Conservation (phyloP, 2,329 filamentous ascomycete genomes). For the Alternaria sp. region DNA sequence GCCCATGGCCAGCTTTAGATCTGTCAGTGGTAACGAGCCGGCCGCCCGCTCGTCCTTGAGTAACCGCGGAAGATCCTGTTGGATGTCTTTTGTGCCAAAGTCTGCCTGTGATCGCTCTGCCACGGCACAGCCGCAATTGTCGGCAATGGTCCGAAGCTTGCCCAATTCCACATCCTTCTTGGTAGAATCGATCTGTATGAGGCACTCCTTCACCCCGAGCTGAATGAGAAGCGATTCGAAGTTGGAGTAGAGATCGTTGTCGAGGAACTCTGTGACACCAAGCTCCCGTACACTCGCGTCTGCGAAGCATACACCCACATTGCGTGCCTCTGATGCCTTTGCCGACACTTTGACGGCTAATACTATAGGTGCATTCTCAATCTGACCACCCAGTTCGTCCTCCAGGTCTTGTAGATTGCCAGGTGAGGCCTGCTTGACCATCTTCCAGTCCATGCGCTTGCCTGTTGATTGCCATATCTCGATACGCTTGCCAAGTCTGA, state of each 20-base stretch:
- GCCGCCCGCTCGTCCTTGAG: slow-evolving; percentile 85
- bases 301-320: slow-evolving; percentile 94
- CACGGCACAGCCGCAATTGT: slow-evolving; percentile 89
- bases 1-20: slow-evolving; percentile 95
- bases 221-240: slow-evolving; percentile 97
- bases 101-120: slow-evolving; percentile 79
- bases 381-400: slow-evolving; percentile 86
- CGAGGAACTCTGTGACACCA: slow-evolving; percentile 96
- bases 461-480: slow-evolving; percentile 86
- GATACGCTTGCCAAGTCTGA: slow-evolving; percentile 86
- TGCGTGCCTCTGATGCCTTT: slow-evolving; percentile 84
- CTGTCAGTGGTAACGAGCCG: slow-evolving; percentile 82
- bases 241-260: slow-evolving; percentile 98
- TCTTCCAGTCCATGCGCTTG: slow-evolving; percentile 85
- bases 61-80: slow-evolving; percentile 88
- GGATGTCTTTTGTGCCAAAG: slow-evolving; percentile 90
- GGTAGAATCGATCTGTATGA: slow-evolving; percentile 79
- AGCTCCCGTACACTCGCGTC: slow-evolving; percentile 96
- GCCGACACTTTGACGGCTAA: slow-evolving; percentile 91
- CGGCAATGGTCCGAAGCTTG: slow-evolving; percentile 88
- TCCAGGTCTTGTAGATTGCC: slow-evolving; percentile 97
- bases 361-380: slow-evolving; percentile 92
- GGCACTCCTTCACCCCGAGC: slow-evolving; percentile 90
- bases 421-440: slow-evolving; percentile 87
- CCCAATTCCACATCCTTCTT: slow-evolving; percentile 87